phyloP scores from a whole-genome alignment of 345 rosid genomes.

The Linum trigynum region DNA sequence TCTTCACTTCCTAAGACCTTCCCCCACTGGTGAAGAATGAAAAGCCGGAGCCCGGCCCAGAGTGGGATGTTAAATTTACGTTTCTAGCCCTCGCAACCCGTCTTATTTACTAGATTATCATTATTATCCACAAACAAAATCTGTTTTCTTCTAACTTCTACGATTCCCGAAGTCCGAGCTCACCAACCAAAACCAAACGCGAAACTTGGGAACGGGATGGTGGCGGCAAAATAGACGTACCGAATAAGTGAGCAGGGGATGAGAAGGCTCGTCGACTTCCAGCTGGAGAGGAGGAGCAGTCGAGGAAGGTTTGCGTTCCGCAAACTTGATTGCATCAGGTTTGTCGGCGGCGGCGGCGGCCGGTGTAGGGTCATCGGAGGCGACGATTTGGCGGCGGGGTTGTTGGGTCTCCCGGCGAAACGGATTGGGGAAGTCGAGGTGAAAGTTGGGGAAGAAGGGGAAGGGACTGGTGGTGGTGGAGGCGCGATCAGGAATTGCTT shows the following conservation, averaged over 20 bases:
- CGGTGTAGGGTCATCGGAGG: not conserved
- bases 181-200: not conserved
- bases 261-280: slow-evolving; percentile 19
- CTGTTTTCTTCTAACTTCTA: too few relatives aligned
- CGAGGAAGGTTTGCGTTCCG: slow-evolving; percentile 19
- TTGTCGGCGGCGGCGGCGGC: slow-evolving; percentile 1
- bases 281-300: slow-evolving; percentile 25
- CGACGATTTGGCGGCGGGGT: not conserved
- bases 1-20: not conserved
- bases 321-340: slow-evolving; percentile 17
- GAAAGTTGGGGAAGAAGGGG: not conserved
- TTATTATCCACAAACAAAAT: too few relatives aligned
- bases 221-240: not conserved
- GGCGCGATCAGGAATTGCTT: too few relatives aligned
- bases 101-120: not conserved
- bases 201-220: not conserved
- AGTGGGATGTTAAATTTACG: not conserved
- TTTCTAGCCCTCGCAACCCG: not conserved
- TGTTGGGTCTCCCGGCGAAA: slow-evolving; percentile 6
- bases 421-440: slow-evolving; percentile 38
- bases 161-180: not conserved
- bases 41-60: too few relatives aligned
- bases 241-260: slow-evolving; percentile 5
- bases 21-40: not conserved
- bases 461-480: not conserved